phyloP scores from a whole-genome alignment of 805 yeast genomes.

The Kuraishia capsulata region DNA sequence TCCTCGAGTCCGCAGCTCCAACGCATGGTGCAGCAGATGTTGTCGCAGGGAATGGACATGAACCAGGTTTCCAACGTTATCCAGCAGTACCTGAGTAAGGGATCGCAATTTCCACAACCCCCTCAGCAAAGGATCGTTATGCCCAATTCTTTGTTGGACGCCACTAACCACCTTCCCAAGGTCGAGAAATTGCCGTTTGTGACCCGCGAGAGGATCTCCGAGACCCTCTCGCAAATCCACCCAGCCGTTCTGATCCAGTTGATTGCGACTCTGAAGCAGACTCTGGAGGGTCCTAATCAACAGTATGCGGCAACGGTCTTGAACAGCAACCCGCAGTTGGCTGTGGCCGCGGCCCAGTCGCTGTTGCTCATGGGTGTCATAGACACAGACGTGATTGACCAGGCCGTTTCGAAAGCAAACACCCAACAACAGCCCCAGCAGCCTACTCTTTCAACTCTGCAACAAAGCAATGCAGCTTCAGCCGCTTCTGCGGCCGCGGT shows the following conservation, averaged over 20 bases:
- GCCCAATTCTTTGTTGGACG: conserved; percentile 42
- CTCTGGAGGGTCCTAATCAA: conserved; percentile 41
- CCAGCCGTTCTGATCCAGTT: conserved; percentile 66
- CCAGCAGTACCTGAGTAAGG: conserved; percentile 14
- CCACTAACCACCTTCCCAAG: conserved; percentile 50
- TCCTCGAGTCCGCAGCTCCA: conserved; percentile 21
- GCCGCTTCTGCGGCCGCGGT: conserved; percentile 10
- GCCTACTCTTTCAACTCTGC: conserved; percentile 14
- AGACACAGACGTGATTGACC: conserved; percentile 57
- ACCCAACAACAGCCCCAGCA: conserved; percentile 12
- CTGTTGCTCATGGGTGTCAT: conserved; percentile 69
- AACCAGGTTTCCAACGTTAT: conserved; percentile 20
- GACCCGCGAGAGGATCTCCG: conserved; percentile 48
- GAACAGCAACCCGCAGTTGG: conserved; percentile 44
- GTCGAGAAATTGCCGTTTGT: conserved; percentile 19
- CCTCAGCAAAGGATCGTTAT: conserved; percentile 12
- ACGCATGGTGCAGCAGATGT: conserved; percentile 24
- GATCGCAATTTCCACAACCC: conserved; percentile 2
- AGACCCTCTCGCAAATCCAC: conserved; percentile 53
- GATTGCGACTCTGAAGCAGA: conserved; percentile 53
- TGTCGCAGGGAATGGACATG: conserved; percentile 25
- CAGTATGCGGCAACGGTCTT: conserved; percentile 44
- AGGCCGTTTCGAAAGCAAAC: conserved; percentile 24
- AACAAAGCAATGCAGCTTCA: conserved; percentile 3
- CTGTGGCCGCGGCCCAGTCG: conserved; percentile 66